Base-by-base conservation (phyloP, 306 rosid species). In the Cyclanthera cordifolia region DNA sequence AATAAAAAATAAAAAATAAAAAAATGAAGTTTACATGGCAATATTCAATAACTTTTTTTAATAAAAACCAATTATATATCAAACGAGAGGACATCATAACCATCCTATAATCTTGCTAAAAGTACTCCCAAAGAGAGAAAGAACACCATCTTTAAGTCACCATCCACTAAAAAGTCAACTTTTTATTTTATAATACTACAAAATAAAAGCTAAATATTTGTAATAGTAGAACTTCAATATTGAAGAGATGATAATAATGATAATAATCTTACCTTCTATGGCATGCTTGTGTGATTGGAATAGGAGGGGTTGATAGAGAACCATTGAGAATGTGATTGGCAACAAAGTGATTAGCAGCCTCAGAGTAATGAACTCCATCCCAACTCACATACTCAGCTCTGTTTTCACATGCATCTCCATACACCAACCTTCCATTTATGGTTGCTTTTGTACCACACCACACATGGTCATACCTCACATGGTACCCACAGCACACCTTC, bases 331-430 rank as follows among this genome's bases (percentile, higher is more conserved):
- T 76, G 37, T 67, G 96, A 64, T 79, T 49, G 5, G 93, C 93
- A 75, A 84, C 84, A 91, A 91, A 89, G 50, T 77, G 90, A 77
- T 79, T 89, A 15, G 96, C 95, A 24, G 95, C 96, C 69, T 89
- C 82, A 60, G 98, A 82, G 56, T 87, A 92, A 78, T 92, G 96
- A 28, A 92, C 84, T n/a, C 98, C 91, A 74, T 92, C 96, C 95
- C 96, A 89, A 68, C 91, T 89, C 50, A 92, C 73, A 70, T 58
- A 69, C 21, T 32, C 71, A 7, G 86, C 77, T 74, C 85, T 88
- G 27, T 78, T 80, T 70, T 67, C 75, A 85, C 98, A 92, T n/a
- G 96, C 59, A 70, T 82, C 82, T 24, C 96, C 95, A 50, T 45
- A 89, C 24, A 87, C 85, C 5, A 78, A 80, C 6, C 74, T 86